phyloP scores from a whole-genome alignment of 2,329 filamentous ascomycete genomes.

The Alternaria arborescens region DNA sequence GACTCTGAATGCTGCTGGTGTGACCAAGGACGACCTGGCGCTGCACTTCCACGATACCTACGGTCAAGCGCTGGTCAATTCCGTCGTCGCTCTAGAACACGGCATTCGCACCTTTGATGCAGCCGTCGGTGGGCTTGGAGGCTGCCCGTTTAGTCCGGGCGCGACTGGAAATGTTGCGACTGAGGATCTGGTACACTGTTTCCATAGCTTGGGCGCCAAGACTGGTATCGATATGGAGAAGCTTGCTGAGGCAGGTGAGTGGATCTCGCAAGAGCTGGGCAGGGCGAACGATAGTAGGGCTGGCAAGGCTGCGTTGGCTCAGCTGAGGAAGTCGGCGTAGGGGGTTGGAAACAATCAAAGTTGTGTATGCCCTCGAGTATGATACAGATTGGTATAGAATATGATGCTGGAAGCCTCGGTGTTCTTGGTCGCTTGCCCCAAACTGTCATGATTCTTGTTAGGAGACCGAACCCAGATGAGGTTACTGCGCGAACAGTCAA shows the following conservation, averaged over 20 bases:
- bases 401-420: too few species aligned
- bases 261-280: conserved; percentile 50
- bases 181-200: conserved; percentile 80
- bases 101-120: conserved; percentile 82
- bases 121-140: conserved; percentile 81
- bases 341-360: not conserved
- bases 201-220: conserved; percentile 76
- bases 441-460: too few species aligned
- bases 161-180: conserved; percentile 88
- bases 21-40: conserved; percentile 75
- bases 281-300: conserved; percentile 50
- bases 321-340: conserved; percentile 29
- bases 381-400: not conserved
- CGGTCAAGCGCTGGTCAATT: conserved; percentile 84
- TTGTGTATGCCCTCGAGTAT: not conserved
- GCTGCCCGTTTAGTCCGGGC: conserved; percentile 85
- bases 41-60: conserved; percentile 93
- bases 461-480: too few species aligned
- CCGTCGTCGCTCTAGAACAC: conserved; percentile 77
- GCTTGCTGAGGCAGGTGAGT: conserved; percentile 49
- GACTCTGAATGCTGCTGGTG: conserved; percentile 70
- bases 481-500: too few species aligned
- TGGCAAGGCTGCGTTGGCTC: conserved; percentile 50
- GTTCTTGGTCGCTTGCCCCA: too few species aligned
- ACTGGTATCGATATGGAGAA: conserved; percentile 68